Conservation (phyloP, 768 basidiomycete genomes). For the Tremella fuciformis region DNA sequence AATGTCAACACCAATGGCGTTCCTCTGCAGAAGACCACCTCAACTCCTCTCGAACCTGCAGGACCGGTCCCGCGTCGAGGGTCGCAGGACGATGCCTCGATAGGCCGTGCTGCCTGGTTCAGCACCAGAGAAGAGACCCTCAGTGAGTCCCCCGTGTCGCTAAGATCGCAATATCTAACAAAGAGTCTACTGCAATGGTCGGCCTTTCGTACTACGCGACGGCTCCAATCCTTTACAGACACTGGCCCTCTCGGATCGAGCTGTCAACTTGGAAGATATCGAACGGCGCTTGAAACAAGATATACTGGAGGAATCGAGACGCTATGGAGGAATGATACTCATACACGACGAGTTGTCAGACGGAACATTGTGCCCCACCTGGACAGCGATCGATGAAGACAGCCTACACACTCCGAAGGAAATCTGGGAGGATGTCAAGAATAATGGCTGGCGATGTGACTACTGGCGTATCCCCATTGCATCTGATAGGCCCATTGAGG, state of each 20-base stretch:
- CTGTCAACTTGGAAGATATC: constrained; percentile 90
- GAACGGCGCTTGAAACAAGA: constrained; percentile 80
- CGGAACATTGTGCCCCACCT: constrained; percentile 81
- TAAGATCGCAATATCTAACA: constrained; percentile 7
- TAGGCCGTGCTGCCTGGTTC: constrained; percentile 67
- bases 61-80: neutral
- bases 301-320: constrained; percentile 76
- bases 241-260: constrained; percentile 80
- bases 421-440: constrained; percentile 74
- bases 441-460: constrained; percentile 89
- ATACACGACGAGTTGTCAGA: constrained; percentile 85
- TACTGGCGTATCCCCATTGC: constrained; percentile 96
- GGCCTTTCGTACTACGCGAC: constrained; percentile 89
- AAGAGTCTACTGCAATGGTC: constrained; percentile 42
- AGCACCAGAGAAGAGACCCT: constrained; percentile 95
- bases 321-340: constrained; percentile 83
- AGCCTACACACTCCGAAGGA: constrained; percentile 86
- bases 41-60: neutral
- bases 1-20: constrained; percentile 2
- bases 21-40: constrained; percentile 15
- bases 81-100: constrained; percentile 14
- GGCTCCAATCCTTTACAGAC: constrained; percentile 76
- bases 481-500: constrained; percentile 85
- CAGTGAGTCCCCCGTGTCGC: constrained; percentile 57
- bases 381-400: constrained; percentile 80